Base-by-base conservation (phyloP, 1,284 basidiomycete species). In the Pseudozyma hubeiensis region DNA sequence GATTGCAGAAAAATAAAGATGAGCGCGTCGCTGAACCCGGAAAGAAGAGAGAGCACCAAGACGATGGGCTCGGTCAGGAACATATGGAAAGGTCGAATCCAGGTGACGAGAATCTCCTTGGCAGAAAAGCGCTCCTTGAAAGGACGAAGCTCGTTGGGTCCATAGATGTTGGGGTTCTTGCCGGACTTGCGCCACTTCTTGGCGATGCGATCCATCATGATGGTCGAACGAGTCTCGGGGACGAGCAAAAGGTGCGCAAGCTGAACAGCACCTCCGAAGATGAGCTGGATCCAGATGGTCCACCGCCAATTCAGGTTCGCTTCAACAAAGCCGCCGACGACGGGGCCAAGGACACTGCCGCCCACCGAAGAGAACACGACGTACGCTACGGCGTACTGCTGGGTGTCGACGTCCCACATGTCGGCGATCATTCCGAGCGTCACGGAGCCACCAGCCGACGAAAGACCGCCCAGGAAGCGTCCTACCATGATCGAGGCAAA, bases 1-100 rank as follows among this genome's bases (percentile, higher is more conserved):
- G 84, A 82, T 68, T 87, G 83, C 41, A 86, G 64, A 72, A 86
- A 86, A 43, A 84, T 85, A 71, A 87, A 87, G 73, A 86, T 86
- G 33, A 84, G 76, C 4, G 78, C 81, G 37, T 83, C 82, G 39
- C 79, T 81, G 80, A 86, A 86, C 17, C 86, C 86, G 24, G 83
- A 85, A 5, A 87, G 77, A 17, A 86, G 80, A 29, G 85, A 86
- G 7, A 85, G 78, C 43, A 60, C 82, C 14, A 86, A 76, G 13
- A 86, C 85, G 72, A 87, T 87, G 1, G 86, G 86, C 63, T 87
- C 86, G 13, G 78, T 78, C 17, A 79, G 57, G 59, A 84, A 80
- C 83, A 85, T 83, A 52, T 81, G 65, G 68, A 85, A 85, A 7
- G 86, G 85, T 45, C 85, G 66, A 16, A 71, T 53, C 85, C 84